Evolutionary conservation across 2,329 filamentous ascomycete genomes (phyloP).

Genomic region (Gyromitra esculenta): DNA sequence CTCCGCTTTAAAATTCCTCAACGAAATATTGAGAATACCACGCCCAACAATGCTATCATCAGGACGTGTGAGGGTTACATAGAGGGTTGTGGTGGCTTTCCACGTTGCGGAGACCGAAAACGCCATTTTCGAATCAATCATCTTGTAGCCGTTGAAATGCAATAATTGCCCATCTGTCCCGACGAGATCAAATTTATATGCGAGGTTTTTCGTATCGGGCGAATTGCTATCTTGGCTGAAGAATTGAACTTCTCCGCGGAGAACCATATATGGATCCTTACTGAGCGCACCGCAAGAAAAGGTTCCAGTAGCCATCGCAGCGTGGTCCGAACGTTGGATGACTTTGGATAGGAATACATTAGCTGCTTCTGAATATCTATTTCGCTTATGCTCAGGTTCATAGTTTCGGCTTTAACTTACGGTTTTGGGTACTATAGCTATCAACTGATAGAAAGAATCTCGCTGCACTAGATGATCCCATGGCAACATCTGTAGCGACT

Average conservation of each 20-base stretch:
- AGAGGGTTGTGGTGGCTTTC: slow-evolving; percentile 71
- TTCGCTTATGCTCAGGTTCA: neutral
- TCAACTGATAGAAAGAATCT: slow-evolving; percentile 70
- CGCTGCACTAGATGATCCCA: slow-evolving; percentile 67
- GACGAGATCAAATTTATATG: slow-evolving; percentile 71
- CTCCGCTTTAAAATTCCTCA: slow-evolving; percentile 67
- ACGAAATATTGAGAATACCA: slow-evolving; percentile 69
- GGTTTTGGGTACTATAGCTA: slow-evolving; percentile 65
- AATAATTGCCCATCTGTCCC: slow-evolving; percentile 66
- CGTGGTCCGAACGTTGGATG: slow-evolving; percentile 65
- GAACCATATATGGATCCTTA: slow-evolving; percentile 71
- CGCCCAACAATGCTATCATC: slow-evolving; percentile 66
- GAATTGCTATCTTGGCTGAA: slow-evolving; percentile 67
- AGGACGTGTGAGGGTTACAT: slow-evolving; percentile 67
- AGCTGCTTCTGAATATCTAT: neutral
- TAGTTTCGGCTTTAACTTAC: slow-evolving; percentile 54
- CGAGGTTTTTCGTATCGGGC: slow-evolving; percentile 69
- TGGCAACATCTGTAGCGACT: slow-evolving; percentile 66
- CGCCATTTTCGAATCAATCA: slow-evolving; percentile 70
- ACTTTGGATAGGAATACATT: slow-evolving; percentile 54
- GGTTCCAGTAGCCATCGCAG: slow-evolving; percentile 68
- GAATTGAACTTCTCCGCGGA: slow-evolving; percentile 68
- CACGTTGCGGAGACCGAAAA: slow-evolving; percentile 69
- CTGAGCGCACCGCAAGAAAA: slow-evolving; percentile 67
- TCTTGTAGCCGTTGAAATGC: slow-evolving; percentile 71